These are phyloP conservation scores for Daldinia eschscholtzii DNA, from an alignment of 2,329 filamentous ascomycete species.

Conservation along the genomic window DNA sequence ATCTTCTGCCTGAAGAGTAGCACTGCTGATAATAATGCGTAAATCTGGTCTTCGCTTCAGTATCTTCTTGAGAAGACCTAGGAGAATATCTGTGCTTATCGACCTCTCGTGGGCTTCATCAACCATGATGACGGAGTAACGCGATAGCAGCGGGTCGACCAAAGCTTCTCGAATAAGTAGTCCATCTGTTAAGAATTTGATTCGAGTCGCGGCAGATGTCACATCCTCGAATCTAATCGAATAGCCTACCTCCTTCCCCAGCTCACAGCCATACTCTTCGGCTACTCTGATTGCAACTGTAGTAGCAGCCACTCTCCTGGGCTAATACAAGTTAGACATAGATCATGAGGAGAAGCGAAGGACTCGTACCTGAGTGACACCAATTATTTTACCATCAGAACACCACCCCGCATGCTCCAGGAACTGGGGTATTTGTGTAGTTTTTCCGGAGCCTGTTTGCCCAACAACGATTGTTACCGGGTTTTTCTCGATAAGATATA, in stretches of 20 bases:
- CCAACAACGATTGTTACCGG: conserved; percentile 91
- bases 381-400: conserved; percentile 83
- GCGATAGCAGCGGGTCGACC: conserved; percentile 88
- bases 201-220: conserved; percentile 84
- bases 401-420: conserved; percentile 92
- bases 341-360: conserved; percentile 14
- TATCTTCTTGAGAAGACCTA: conserved; percentile 94
- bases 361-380: conserved; percentile 86
- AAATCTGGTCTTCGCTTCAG: conserved; percentile 82
- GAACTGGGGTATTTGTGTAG: conserved; percentile 94
- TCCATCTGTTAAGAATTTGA: conserved; percentile 97
- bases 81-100: conserved; percentile 88
- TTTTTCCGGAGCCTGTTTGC: conserved; percentile 95
- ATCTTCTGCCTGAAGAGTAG: conserved; percentile 89
- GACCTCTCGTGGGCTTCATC: conserved; percentile 97
- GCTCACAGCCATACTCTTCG: conserved; percentile 85
- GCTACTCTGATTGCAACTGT: conserved; percentile 90
- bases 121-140: conserved; percentile 97
- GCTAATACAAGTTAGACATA: conserved; percentile 63
- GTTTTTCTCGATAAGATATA: conserved; percentile 87
- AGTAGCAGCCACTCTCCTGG: conserved; percentile 88
- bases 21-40: conserved; percentile 91
- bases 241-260: conserved; percentile 93
- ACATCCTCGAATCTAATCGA: conserved; percentile 94
- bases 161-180: conserved; percentile 91